Percentiles rank a stretch among this genome's conserved stretches.
These are phyloP conservation scores for Aegilops speltoides DNA, from an alignment of 176 grass and related monocot genomes.

Conservation along the genomic window DNA sequence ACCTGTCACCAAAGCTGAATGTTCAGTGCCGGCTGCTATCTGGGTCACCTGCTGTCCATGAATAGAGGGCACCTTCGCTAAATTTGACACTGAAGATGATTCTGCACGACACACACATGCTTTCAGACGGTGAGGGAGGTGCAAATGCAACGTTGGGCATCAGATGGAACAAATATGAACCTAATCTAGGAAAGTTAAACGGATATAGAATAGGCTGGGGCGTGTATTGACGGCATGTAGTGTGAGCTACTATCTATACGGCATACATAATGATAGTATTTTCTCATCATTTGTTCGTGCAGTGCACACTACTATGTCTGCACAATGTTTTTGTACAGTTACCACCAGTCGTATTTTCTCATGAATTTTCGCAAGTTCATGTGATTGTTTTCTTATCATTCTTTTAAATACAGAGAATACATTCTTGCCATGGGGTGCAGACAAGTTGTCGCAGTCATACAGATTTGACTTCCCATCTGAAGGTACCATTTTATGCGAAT, in stretches of 20 bases:
- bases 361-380: not conserved
- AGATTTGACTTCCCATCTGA: not conserved
- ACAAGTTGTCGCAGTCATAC: not conserved
- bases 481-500: not conserved
- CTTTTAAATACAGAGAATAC: not conserved
- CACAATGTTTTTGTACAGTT: not conserved
- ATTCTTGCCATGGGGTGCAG: not conserved
- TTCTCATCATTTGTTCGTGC: not conserved
- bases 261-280: not conserved
- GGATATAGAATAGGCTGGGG: not conserved
- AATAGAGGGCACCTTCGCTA: constrained; percentile 42
- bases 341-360: not conserved
- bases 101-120: constrained; percentile 2
- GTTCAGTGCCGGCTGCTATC: constrained; percentile 83
- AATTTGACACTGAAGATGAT: not conserved
- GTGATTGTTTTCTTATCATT: not conserved
- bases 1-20: constrained; percentile 83
- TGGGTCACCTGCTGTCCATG: constrained; percentile 43
- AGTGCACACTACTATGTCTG: not conserved
- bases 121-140: not conserved
- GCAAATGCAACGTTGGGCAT: not conserved
- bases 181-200: not conserved
- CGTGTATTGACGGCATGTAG: not conserved
- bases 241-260: not conserved
- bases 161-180: not conserved